Conservation (phyloP, 2,329 filamentous ascomycete species). For the Aureobasidium zeae region DNA sequence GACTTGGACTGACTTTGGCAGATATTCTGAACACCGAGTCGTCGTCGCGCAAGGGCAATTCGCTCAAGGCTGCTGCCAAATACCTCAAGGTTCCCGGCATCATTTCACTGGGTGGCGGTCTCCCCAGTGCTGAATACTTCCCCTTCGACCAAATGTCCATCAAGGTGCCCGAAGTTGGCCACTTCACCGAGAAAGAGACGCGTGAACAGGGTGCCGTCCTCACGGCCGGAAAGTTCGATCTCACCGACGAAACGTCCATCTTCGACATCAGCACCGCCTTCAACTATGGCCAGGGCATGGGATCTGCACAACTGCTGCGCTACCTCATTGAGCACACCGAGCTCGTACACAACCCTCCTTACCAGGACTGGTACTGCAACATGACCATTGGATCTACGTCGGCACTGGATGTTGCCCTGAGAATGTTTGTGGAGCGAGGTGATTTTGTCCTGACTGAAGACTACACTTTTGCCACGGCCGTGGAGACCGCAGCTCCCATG, state of each 20-base stretch:
- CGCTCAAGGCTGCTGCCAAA: slow-evolving; percentile 73
- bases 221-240: slow-evolving; percentile 75
- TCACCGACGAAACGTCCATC: slow-evolving; percentile 51
- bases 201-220: slow-evolving; percentile 51
- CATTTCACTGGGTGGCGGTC: slow-evolving; percentile 84
- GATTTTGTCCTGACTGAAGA: slow-evolving; percentile 81
- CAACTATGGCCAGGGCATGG: slow-evolving; percentile 86
- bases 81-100: slow-evolving; percentile 72
- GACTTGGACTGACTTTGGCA: slow-evolving; percentile 18
- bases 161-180: slow-evolving; percentile 59
- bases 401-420: slow-evolving; percentile 70
- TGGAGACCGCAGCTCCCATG: slow-evolving; percentile 55
- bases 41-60: slow-evolving; percentile 45
- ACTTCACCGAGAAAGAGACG: slow-evolving; percentile 63
- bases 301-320: slow-evolving; percentile 76
- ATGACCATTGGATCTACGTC: slow-evolving; percentile 81
- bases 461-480: slow-evolving; percentile 76
- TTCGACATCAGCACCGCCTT: slow-evolving; percentile 78
- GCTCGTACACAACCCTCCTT: slow-evolving; percentile 76
- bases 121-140: slow-evolving; percentile 85
- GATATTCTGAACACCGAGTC: slow-evolving; percentile 42
- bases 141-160: slow-evolving; percentile 73
- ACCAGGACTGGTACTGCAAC: slow-evolving; percentile 79
- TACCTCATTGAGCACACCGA: slow-evolving; percentile 95
- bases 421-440: slow-evolving; percentile 68